Evolutionary conservation across 345 rosid genomes (phyloP), one percentile per base, ranked within the genome.

Genomic region (Citrus australasica): DNA sequence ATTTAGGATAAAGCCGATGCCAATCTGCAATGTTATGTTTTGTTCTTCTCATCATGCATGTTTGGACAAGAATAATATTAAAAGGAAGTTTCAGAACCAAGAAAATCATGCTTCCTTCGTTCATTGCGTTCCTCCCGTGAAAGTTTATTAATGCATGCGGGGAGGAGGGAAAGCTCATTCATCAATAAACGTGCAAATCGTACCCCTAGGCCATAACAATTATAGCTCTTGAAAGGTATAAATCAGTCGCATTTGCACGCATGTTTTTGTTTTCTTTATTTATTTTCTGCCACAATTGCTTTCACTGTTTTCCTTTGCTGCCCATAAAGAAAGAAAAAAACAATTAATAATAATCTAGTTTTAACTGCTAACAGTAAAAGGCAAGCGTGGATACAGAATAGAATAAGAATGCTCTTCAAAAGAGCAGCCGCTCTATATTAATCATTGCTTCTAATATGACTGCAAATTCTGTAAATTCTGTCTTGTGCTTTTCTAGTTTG

Each of bases 381-480:
- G 33, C 71, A 75, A 65, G 65, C 33, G 42, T n/a, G 70, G 37
- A 65, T 53, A 9, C 13, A 55, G 25, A 28, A 51, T 33, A 55
- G 25, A 28, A 51, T 30, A 19, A 53, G 58, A 53, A 53, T 13
- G 25, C 62, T 48, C 60, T 53, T 25, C 19, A 55, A 53, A 28
- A 30, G 42, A 53, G 40, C 27, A 32, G 42, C 14, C 63, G 22
- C 25, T 64, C 25, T 9, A 27, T n/a, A 51, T 65, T 13, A 75
- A 64, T 75, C 71, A 51, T 65, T 46, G 69, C 24, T 48, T 48
- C 62, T 71, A 33, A 65, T 63, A 72, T 32, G 71, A 67, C 81
- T 76, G 86, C 79, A 78, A 82, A 78, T 81, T 71, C 85, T 83
- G 82, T 64, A 58, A 81, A 62, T 22, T 66, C 61, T 76, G 80